Base-by-base conservation (phyloP, 2,329 filamentous ascomycete genomes). In the Microdochium paspali region DNA sequence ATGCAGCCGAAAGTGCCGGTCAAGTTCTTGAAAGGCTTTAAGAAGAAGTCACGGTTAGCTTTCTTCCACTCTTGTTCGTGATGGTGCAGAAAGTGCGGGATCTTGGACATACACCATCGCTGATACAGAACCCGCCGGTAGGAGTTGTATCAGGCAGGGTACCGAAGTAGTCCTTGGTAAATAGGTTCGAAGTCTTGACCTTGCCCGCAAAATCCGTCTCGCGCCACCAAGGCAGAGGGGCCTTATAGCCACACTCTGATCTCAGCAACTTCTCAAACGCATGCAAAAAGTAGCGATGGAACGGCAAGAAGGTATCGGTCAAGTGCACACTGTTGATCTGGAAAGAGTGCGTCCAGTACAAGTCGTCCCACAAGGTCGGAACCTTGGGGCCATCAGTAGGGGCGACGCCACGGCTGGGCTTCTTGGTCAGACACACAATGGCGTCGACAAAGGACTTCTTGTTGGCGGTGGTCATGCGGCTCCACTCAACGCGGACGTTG, bases 181-280 rank as follows among this genome's bases (percentile, higher is more conserved):
- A 63, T 28, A 62, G 50, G 13, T 56, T 56, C 3, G 59, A 51
- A 47, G 56, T 49, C 39, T 50, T 40, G 46, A 63, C 62, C 32
- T 49, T 53, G n/a, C 61, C 61, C 31, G 61, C 58, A 54, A 59
- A 61, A 47, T 58, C 58, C 53, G 60, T 62, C 60, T 63, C 61
- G 44, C 62, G 59, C 61, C 61, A 63, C 60, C 60, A 63, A 20
- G 58, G 53, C 51, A 63, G 55, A 10, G 59, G 56, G 13, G 56
- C 44, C 53, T 57, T 51, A 50, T 61, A 63, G 28, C 59, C 60
- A 42, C 61, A 63, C 54, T 63, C 61, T 32, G 58, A 54, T 30
- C 61, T 59, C 10, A 63, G 51, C 13, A 59, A 44, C 51, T 61
- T 58, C 50, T 61, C 58, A 32, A 61, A 56, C 18, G 56, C 54